Conservation (phyloP, 805 yeast species). For the Candida patagonica region DNA sequence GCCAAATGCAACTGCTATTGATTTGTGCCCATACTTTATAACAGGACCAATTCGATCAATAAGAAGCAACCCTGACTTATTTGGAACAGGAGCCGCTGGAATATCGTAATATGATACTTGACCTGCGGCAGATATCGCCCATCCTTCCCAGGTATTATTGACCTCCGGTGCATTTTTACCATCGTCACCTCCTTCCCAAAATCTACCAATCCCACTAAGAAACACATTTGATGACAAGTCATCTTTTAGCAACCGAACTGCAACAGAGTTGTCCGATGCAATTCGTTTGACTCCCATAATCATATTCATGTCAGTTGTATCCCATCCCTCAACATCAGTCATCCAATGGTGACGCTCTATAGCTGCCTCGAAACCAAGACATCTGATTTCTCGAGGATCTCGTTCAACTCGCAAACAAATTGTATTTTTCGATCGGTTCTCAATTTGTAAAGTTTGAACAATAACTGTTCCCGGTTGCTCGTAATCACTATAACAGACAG, state of each 20-base stretch:
- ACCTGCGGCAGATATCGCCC: constrained; percentile 66
- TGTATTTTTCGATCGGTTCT: constrained; percentile 64
- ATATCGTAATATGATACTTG: constrained; percentile 50
- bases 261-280: not conserved
- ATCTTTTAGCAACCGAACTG: too few species aligned
- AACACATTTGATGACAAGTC: not conserved
- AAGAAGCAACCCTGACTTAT: constrained; percentile 26
- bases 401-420: constrained; percentile 86
- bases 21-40: constrained; percentile 64
- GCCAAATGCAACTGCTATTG: constrained; percentile 68
- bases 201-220: not conserved
- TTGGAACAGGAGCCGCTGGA: constrained; percentile 31
- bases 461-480: constrained; percentile 45
- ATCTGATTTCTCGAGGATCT: constrained; percentile 85
- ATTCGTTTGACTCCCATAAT: constrained; percentile 52
- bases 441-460: constrained; percentile 64
- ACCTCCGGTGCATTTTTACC: constrained; percentile 23
- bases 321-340: constrained; percentile 66
- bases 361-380: constrained; percentile 73
- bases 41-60: constrained; percentile 53
- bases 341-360: constrained; percentile 63
- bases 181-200: constrained; percentile 1
- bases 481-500: constrained; percentile 59
- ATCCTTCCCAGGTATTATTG: constrained; percentile 65
- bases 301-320: constrained; percentile 65